Evolutionary conservation across 2,329 filamentous ascomycete species (phyloP).

Genomic region (Lachnellula arida): DNA sequence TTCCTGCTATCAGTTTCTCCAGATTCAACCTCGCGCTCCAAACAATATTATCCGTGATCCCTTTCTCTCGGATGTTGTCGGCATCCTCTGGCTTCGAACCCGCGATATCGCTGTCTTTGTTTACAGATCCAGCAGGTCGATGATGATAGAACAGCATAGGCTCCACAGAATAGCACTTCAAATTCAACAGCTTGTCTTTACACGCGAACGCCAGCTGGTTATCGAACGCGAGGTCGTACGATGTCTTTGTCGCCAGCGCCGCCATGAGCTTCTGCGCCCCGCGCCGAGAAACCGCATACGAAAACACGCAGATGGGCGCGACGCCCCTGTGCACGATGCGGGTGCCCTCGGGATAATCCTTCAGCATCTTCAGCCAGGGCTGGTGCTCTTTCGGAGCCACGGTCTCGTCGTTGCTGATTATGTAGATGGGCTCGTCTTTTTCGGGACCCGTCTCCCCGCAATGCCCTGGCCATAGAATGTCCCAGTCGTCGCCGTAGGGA

Average conservation of each 20-base stretch:
- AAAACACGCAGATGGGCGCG: constrained; percentile 31
- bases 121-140: neutral
- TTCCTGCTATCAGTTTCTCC: neutral
- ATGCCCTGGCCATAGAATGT: constrained; percentile 36
- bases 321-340: constrained; percentile 29
- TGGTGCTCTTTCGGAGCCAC: constrained; percentile 21
- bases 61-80: neutral
- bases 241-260: constrained; percentile 44
- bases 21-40: neutral
- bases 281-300: constrained; percentile 32
- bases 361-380: constrained; percentile 8
- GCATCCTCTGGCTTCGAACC: neutral
- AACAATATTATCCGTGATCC: constrained; percentile 3
- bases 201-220: constrained; percentile 5
- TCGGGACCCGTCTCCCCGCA: constrained; percentile 25
- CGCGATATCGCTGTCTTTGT: neutral
- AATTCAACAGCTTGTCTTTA: neutral
- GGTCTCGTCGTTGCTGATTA: constrained; percentile 26
- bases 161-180: neutral
- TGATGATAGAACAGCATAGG: neutral
- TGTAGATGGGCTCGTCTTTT: constrained; percentile 14
- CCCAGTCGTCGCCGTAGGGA: constrained; percentile 35
- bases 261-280: constrained; percentile 53
- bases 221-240: constrained; percentile 27
- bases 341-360: constrained; percentile 12